phyloP scores from a whole-genome alignment of 2,329 filamentous ascomycete genomes.

The Gyromitra esculenta region DNA sequence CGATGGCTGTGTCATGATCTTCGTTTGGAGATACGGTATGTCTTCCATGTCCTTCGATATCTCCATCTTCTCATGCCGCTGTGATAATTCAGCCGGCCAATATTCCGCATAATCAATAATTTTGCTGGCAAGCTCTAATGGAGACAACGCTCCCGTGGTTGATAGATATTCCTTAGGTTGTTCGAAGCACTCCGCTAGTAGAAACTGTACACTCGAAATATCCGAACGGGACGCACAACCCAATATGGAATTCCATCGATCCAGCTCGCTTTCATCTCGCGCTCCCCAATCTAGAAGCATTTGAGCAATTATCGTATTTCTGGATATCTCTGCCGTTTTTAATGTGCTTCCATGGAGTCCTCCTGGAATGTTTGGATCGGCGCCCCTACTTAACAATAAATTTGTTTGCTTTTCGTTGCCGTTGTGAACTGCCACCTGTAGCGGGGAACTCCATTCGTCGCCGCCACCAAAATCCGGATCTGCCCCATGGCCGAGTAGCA shows the following conservation, averaged over 20 bases:
- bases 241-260: conserved; percentile 12
- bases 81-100: neutral
- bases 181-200: conserved; percentile 1
- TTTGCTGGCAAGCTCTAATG: neutral
- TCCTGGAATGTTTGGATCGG: neutral
- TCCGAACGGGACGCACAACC: neutral
- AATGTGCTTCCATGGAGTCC: neutral
- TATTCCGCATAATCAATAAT: conserved; percentile 16
- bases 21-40: conserved; percentile 15
- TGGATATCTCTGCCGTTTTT: neutral
- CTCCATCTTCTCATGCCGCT: neutral
- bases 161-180: neutral
- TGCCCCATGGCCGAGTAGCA: conserved; percentile 18
- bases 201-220: neutral
- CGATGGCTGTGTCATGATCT: neutral
- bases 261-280: conserved; percentile 14
- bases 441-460: neutral
- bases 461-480: conserved; percentile 17
- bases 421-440: neutral
- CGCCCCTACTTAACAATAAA: conserved; percentile 10
- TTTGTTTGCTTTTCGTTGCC: conserved; percentile 20
- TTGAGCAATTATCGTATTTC: neutral
- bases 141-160: neutral
- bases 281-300: neutral
- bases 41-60: neutral